A percentile compares a stretch with the other conserved stretches of the same genome.
These are phyloP conservation scores for Oxytropis ochrocephala DNA, from an alignment of 306 rosid genomes.

Conservation along the genomic window DNA sequence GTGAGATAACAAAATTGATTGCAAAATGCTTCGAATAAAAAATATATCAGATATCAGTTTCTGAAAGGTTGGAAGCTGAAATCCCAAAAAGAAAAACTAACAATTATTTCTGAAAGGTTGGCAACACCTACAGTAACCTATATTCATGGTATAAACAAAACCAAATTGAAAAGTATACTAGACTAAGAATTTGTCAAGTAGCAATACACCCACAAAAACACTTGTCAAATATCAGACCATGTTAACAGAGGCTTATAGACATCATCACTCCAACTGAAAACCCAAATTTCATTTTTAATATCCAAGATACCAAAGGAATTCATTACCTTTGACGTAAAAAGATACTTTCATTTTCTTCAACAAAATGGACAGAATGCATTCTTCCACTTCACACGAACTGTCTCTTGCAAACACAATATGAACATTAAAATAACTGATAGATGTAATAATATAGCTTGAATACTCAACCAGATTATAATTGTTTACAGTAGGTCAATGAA, in stretches of 20 bases:
- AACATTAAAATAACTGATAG: conserved; percentile 54
- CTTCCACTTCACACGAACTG: conserved; percentile 92
- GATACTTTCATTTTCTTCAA: conserved; percentile 75
- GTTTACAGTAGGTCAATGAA: conserved; percentile 64
- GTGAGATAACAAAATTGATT: not conserved
- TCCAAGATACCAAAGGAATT: conserved; percentile 51
- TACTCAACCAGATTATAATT: conserved; percentile 44
- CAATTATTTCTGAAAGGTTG: not conserved
- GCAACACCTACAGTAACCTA: not conserved
- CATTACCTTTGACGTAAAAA: conserved; percentile 56
- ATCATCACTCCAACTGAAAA: conserved; percentile 25
- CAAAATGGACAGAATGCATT: conserved; percentile 66
- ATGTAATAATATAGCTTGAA: conserved; percentile 35
- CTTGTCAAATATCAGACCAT: not conserved
- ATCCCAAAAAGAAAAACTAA: not conserved
- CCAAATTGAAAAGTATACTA: not conserved
- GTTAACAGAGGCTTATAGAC: not conserved
- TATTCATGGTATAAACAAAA: not conserved
- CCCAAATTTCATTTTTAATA: conserved; percentile 39
- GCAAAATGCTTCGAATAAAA: not conserved
- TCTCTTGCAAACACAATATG: conserved; percentile 97
- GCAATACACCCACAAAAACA: not conserved
- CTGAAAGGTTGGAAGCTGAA: not conserved
- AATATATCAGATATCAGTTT: not conserved
- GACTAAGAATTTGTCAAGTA: not conserved